Evolutionary conservation across 345 rosid species (phyloP).

Genomic region (Salix brachista): DNA sequence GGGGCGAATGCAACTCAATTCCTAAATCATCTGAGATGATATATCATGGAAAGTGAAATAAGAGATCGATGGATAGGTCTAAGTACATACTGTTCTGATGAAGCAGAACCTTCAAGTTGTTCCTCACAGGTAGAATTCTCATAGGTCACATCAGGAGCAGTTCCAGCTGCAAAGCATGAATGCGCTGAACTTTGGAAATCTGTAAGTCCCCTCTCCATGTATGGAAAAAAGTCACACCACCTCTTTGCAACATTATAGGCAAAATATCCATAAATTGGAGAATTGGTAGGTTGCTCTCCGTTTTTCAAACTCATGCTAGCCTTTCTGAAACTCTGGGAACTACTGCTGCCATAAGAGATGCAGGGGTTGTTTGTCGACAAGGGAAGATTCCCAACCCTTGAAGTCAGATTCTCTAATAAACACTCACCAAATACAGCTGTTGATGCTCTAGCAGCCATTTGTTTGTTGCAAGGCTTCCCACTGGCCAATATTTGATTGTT

Average conservation of each 20-base stretch:
- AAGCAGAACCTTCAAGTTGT: constrained; percentile 38
- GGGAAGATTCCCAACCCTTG: constrained; percentile 27
- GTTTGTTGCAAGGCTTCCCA: constrained; percentile 25
- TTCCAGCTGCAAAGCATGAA: constrained; percentile 49
- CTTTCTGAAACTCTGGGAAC: constrained; percentile 34
- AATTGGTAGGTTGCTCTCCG: constrained; percentile 33
- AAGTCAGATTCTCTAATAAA: constrained; percentile 30
- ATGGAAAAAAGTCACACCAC: constrained; percentile 35
- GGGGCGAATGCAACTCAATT: neutral
- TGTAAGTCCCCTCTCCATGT: constrained; percentile 40
- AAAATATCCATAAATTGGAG: constrained; percentile 46
- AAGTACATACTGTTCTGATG: constrained; percentile 59
- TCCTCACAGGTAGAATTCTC: constrained; percentile 58
- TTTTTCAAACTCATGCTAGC: constrained; percentile 63
- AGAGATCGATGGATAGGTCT: neutral
- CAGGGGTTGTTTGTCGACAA: constrained; percentile 19
- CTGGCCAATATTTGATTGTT: constrained; percentile 26
- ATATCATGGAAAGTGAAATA: neutral
- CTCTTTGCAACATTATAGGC: constrained; percentile 48
- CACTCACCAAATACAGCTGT: constrained; percentile 36
- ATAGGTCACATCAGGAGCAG: constrained; percentile 61
- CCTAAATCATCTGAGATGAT: neutral
- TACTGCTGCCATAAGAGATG: constrained; percentile 28
- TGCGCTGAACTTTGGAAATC: constrained; percentile 49
- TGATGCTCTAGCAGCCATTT: constrained; percentile 56